Percentiles rank a stretch among this genome's conserved stretches.
Evolutionary conservation across 129 eudicot species (phyloP).

Genomic region (Flaveria brownii): DNA sequence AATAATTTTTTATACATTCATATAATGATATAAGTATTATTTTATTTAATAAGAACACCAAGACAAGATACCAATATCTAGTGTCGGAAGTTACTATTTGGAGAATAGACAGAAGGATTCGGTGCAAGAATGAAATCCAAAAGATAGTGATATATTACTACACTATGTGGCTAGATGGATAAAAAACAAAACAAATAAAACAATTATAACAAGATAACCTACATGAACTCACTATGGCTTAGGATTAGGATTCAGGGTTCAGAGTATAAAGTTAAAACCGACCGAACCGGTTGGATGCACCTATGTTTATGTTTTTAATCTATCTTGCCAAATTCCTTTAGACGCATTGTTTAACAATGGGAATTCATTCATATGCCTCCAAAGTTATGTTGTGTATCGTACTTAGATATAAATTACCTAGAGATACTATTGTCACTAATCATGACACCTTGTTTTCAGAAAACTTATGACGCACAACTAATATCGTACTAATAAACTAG

Average conservation of each 20-base stretch:
- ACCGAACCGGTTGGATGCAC: not conserved
- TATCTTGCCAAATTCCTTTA: not conserved
- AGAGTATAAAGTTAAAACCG: not conserved
- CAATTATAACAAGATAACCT: not conserved
- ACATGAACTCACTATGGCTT: too few species aligned
- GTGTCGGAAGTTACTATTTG: slow-evolving; percentile 4
- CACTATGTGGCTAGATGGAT: slow-evolving; percentile 2
- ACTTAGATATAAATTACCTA: too few species aligned
- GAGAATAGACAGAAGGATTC: slow-evolving; percentile 31
- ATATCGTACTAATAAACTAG: too few species aligned
- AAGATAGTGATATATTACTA: slow-evolving; percentile 27
- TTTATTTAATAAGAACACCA: not conserved
- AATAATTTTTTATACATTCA: not conserved
- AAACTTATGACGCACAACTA: too few species aligned
- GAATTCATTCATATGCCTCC: not conserved
- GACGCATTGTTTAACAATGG: not conserved
- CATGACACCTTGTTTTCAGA: not conserved
- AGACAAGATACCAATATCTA: not conserved
- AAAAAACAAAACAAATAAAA: not conserved
- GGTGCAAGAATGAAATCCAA: slow-evolving; percentile 27
- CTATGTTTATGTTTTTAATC: slow-evolving; percentile 12
- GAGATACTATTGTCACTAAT: too few species aligned
- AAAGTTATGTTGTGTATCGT: too few species aligned
- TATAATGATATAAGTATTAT: not conserved
- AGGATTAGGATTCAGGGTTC: too few species aligned